Evolutionary conservation across 2,329 filamentous ascomycete species (phyloP).

Genomic region (Aspergillus costaricaensis): DNA sequence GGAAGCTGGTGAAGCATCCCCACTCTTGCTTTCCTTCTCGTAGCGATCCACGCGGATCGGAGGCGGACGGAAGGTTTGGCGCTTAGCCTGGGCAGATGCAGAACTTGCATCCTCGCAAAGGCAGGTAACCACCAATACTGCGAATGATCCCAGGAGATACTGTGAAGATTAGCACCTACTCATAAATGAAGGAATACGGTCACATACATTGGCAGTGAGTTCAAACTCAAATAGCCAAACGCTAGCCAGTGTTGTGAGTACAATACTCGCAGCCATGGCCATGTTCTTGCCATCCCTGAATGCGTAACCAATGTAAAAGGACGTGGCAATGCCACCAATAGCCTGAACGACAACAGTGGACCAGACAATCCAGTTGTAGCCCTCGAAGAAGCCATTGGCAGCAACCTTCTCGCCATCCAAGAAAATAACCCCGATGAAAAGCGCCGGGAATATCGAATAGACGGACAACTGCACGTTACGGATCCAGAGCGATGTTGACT

Average conservation of each 20-base stretch:
- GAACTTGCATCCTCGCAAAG: constrained; percentile 68
- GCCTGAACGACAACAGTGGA: constrained; percentile 80
- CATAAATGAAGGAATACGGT: constrained; percentile 4
- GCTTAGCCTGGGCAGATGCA: constrained; percentile 22
- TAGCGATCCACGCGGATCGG: constrained; percentile 65
- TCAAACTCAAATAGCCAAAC: constrained; percentile 81
- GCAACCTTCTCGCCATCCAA: constrained; percentile 83
- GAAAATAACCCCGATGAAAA: constrained; percentile 82
- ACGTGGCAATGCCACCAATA: constrained; percentile 78
- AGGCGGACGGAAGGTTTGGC: constrained; percentile 56
- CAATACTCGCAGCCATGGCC: constrained; percentile 86
- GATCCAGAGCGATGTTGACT: constrained; percentile 80
- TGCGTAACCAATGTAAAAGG: constrained; percentile 76
- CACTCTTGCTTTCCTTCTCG: constrained; percentile 70
- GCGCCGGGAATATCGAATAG: constrained; percentile 86
- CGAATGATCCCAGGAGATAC: constrained; percentile 77
- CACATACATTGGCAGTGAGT: constrained; percentile 69
- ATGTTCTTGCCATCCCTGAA: constrained; percentile 94
- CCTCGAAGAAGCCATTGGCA: constrained; percentile 86
- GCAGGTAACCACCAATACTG: constrained; percentile 81
- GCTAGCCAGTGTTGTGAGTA: constrained; percentile 82
- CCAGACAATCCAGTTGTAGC: constrained; percentile 94
- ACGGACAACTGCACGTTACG: constrained; percentile 93
- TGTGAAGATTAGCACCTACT: constrained; percentile 41
- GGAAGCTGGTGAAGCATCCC: constrained; percentile 26